Conservation (phyloP, 257 asterid genomes). For the Echites panduratus region DNA sequence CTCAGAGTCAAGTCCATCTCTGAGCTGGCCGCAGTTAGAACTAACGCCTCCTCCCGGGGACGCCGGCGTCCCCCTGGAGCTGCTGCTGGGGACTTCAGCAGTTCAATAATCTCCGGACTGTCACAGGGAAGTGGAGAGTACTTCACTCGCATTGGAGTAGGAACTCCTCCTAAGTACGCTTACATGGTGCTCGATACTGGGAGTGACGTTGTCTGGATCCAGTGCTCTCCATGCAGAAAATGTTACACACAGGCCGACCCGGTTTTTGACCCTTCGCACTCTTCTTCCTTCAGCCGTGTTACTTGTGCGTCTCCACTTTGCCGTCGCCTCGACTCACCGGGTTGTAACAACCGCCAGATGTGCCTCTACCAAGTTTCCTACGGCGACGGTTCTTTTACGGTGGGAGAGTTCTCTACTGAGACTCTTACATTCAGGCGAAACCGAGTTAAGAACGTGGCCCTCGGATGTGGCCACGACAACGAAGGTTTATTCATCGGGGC, state of each 20-base stretch:
- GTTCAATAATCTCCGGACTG: slow-evolving; percentile 66
- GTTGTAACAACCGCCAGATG: slow-evolving; percentile 50
- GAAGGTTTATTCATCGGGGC: slow-evolving; percentile 86
- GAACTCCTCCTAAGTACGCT: slow-evolving; percentile 59
- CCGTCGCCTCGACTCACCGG: slow-evolving; percentile 53
- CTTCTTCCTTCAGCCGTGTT: slow-evolving; percentile 44
- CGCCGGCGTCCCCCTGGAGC: slow-evolving; percentile 2
- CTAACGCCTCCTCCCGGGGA: slow-evolving; percentile 12
- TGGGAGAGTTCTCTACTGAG: slow-evolving; percentile 82
- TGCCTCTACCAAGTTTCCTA: slow-evolving; percentile 82
- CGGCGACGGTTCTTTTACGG: slow-evolving; percentile 83
- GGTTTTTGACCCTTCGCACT: slow-evolving; percentile 55
- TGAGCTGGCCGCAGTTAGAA: slow-evolving; percentile 16
- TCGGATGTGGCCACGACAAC: slow-evolving; percentile 90
- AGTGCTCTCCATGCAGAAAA: slow-evolving; percentile 71
- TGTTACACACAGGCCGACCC: slow-evolving; percentile 85
- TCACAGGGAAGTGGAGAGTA: slow-evolving; percentile 90
- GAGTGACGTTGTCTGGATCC: slow-evolving; percentile 87
- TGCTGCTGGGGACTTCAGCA: slow-evolving; percentile 42
- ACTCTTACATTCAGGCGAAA: slow-evolving; percentile 66
- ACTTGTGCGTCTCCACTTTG: slow-evolving; percentile 61
- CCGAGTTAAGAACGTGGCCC: slow-evolving; percentile 38
- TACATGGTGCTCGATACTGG: slow-evolving; percentile 90
- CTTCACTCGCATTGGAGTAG: slow-evolving; percentile 89
- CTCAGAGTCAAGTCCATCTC: slow-evolving; percentile 33